Conservation (phyloP, 176 grass and related monocot species). For the Puccinellia tenuiflora region DNA sequence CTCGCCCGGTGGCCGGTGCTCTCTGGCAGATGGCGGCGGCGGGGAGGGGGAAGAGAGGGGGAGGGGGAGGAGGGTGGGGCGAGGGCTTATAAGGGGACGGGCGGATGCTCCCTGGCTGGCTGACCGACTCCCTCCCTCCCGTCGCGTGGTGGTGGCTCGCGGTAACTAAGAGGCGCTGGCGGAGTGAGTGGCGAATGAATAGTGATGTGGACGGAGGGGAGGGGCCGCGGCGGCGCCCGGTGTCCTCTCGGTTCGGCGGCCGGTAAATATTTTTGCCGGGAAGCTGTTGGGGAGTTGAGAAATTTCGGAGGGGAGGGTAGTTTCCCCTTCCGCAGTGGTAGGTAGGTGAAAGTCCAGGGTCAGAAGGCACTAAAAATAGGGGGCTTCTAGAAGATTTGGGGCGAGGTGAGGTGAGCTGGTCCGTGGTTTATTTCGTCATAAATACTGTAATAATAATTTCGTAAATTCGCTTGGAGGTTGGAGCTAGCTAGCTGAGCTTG, state of each 20-base stretch:
- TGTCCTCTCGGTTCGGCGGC: slow-evolving; percentile 9
- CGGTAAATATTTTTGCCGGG: slow-evolving; percentile 33
- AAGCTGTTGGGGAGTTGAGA: background rate
- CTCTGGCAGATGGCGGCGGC: background rate
- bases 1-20: background rate
- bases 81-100: slow-evolving; percentile 23
- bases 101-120: background rate
- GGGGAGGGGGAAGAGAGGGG: background rate
- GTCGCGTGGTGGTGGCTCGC: background rate
- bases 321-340: too few species aligned
- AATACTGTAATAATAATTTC: too few species aligned
- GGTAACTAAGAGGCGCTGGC: slow-evolving; percentile 12
- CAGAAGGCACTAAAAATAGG: background rate
- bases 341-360: too few species aligned
- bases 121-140: background rate
- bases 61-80: background rate
- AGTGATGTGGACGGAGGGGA: background rate
- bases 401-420: background rate
- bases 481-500: background rate
- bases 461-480: too few species aligned
- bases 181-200: slow-evolving; percentile 5
- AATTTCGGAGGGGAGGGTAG: background rate
- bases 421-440: too few species aligned
- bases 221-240: slow-evolving; percentile 25
- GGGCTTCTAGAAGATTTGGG: background rate